Conservation (phyloP, 2,329 filamentous ascomycete species). For the Didymella segeticola region DNA sequence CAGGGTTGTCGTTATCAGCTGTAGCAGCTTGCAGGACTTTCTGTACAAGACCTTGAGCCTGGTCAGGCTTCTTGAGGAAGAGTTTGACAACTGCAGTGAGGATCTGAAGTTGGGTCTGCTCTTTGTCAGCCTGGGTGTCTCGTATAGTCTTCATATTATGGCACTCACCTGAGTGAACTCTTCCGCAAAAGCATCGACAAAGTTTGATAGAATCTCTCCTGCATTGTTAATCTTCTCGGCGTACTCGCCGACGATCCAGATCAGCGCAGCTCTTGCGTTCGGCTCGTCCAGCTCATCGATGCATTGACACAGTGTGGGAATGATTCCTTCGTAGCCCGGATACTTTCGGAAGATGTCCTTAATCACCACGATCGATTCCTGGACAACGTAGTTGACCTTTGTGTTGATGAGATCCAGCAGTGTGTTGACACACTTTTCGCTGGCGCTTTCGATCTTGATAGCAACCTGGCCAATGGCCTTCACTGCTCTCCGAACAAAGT, state of each 20-base stretch:
- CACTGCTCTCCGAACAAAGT: conserved; percentile 92
- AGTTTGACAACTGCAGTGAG: conserved; percentile 96
- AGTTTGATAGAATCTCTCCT: conserved; percentile 88
- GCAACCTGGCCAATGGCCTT: conserved; percentile 97
- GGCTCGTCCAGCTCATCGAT: conserved; percentile 98
- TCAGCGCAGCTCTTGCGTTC: conserved; percentile 85
- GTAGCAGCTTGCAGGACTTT: conserved; percentile 94
- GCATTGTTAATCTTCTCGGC: conserved; percentile 99
- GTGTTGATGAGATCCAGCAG: conserved; percentile 93
- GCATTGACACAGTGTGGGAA: conserved; percentile 92
- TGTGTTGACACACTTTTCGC: conserved; percentile 94
- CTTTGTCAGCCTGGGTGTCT: conserved; percentile 39
- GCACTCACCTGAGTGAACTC: conserved; percentile 86
- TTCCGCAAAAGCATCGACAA: conserved; percentile 93
- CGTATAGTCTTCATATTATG: no score
- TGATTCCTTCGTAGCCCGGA: conserved; percentile 96
- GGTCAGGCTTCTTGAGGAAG: conserved; percentile 95
- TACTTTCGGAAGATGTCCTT: conserved; percentile 99
- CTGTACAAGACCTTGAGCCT: conserved; percentile 88
- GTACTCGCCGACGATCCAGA: conserved; percentile 99
- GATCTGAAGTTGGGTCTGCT: conserved; percentile 93
- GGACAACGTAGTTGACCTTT: conserved; percentile 98
- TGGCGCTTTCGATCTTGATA: conserved; percentile 96
- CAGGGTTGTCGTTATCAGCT: conserved; percentile 94
- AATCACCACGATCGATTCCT: conserved; percentile 98